Base-by-base conservation (phyloP, 148 eudicot species). In the Nyssa sinensis region DNA sequence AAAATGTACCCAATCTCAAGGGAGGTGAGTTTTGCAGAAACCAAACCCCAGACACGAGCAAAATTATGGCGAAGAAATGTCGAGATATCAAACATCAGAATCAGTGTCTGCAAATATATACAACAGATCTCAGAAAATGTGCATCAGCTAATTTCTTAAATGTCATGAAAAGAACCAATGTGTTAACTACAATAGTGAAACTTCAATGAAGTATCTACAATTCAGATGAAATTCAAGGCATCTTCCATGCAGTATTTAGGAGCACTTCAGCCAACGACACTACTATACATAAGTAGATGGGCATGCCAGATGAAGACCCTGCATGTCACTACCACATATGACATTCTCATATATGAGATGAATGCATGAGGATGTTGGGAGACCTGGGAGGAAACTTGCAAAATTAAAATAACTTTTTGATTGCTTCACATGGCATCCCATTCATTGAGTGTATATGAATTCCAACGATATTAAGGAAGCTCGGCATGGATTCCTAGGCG, bases 31-130 rank as follows among this genome's bases (percentile, higher is more conserved):
- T 80, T 92, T 59, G 85, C 69, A 28, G 97, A 86, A 72, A 96
- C 96, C 82, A 85, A 75, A 55, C 85, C 84, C 98, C 98, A 94
- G 4, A 88, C 90, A 41, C 92, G 92, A 69, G 94, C 86, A 81
- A 94, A 94, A 74, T 80, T 84, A 49, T 79, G 91, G 21, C 94
- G 97, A 71, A 82, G 85, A 85, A 89, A 92, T 82, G 86, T 78
- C 33, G 98, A 94, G 25, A 88, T 92, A 73, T 94, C 98, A 72
- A 94, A 90, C 91, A 90, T 92, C 86, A 94, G 83, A 81, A 85
- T 78, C 82, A 92, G 79, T 3, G 86, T 88, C 98, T 94, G 79
- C 86, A 85, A 66, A 74, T 80, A 60, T 76, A 57, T 6, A 65
- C 24, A 77, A 58, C 33, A 79, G 70, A 53, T 69, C 59, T 55